Conservation (phyloP, 139 green algal genomes). For the Raphidocelis subcapitata region DNA sequence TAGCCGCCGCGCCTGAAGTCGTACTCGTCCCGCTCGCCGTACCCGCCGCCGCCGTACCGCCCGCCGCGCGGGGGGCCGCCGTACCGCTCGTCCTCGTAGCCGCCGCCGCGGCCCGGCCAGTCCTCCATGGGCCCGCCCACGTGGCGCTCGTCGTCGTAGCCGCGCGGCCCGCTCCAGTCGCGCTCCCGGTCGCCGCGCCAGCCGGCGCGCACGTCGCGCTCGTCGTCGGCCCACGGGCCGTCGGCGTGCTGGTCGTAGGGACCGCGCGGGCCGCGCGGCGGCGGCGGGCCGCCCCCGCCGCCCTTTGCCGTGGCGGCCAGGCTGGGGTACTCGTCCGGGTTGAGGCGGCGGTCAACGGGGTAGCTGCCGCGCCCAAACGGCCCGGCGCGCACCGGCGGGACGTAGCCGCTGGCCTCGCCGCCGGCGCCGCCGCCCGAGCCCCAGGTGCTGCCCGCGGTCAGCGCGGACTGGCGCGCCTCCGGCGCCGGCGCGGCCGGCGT, state of each 20-base stretch:
- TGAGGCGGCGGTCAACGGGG: constrained; percentile 52
- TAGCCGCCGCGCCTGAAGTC: constrained; percentile 15
- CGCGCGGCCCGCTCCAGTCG: not conserved
- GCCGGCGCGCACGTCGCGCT: constrained; percentile 12
- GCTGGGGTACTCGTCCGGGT: constrained; percentile 72
- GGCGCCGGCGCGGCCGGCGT: constrained; percentile 10
- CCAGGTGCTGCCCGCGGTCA: constrained; percentile 60
- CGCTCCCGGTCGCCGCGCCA: not conserved
- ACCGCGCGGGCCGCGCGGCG: not conserved
- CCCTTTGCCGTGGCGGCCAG: constrained; percentile 51
- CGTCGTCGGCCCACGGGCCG: constrained; percentile 25
- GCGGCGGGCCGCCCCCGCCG: not conserved
- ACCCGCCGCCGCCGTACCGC: not conserved
- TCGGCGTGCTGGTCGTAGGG: not conserved
- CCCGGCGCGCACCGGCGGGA: constrained; percentile 18
- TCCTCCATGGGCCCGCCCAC: not conserved
- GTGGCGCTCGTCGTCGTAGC: not conserved
- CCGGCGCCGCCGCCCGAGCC: constrained; percentile 31
- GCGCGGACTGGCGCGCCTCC: constrained; percentile 24
- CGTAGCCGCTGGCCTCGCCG: not conserved
- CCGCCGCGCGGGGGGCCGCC: not conserved
- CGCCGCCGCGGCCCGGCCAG: not conserved
- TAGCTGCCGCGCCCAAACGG: constrained; percentile 18
- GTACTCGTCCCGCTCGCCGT: constrained; percentile 26
- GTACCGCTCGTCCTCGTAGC: constrained; percentile 1